Evolutionary conservation across 495 filamentous ascomycete genomes (phyloP).

Genomic region (Aspergillus ellipticus): DNA sequence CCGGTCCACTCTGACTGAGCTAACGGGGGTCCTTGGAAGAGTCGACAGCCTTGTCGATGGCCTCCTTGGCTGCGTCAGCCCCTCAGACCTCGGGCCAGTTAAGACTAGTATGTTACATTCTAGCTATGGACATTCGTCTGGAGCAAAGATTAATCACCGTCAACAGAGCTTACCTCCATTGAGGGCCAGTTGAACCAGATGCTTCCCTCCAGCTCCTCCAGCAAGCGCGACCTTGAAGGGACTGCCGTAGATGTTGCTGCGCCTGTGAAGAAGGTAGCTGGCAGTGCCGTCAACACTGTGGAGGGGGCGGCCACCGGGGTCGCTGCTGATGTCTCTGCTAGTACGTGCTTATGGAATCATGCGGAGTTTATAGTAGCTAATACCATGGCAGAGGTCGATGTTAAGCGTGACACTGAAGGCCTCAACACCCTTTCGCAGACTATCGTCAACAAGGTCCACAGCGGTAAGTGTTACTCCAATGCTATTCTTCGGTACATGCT

Average conservation of each 20-base stretch:
- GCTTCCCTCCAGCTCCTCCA: not conserved
- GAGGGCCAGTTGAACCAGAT: constrained; percentile 6
- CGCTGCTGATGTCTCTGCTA: constrained; percentile 3
- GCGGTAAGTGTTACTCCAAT: constrained; percentile 8
- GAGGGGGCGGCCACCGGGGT: not conserved
- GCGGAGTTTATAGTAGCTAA: not conserved
- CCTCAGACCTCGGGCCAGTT: not conserved
- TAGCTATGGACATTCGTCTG: constrained; percentile 7
- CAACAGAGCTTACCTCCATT: constrained; percentile 3
- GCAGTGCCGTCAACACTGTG: constrained; percentile 4
- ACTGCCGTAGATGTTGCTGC: constrained; percentile 7
- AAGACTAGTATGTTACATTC: not conserved
- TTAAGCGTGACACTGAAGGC: constrained; percentile 6
- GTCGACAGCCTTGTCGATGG: constrained; percentile 6
- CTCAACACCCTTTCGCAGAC: constrained; percentile 4
- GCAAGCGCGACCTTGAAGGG: constrained; percentile 12
- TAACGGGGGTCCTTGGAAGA: constrained; percentile 12
- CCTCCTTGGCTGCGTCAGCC: constrained; percentile 5
- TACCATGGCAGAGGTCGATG: constrained; percentile 6
- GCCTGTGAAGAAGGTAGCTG: constrained; percentile 6
- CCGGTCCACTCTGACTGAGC: constrained; percentile 5
- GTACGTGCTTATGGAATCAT: not conserved
- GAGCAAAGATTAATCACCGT: not conserved
- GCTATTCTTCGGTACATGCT: not conserved
- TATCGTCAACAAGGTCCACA: constrained; percentile 12